These are phyloP conservation scores for Gossypium gossypioides DNA, from an alignment of 441 rosid species.

Conservation along the genomic window DNA sequence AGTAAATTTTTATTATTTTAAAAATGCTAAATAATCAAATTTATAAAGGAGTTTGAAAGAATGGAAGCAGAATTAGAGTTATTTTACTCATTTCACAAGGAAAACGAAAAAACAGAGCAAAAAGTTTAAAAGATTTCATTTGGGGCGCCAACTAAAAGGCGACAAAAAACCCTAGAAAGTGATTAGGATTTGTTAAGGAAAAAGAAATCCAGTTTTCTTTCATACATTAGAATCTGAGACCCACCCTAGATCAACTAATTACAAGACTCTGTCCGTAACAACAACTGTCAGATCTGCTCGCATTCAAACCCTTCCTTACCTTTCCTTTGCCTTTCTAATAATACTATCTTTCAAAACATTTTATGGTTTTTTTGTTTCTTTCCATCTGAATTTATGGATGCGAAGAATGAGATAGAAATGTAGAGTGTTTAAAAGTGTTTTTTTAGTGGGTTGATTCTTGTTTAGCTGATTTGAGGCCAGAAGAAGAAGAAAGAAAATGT, in stretches of 20 bases:
- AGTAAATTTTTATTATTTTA: too few relatives aligned
- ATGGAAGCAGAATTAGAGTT: too few relatives aligned
- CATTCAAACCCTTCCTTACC: neutral
- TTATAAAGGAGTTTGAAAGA: too few relatives aligned
- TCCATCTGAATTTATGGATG: neutral
- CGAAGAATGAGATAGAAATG: neutral
- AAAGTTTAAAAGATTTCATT: neutral
- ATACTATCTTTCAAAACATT: neutral
- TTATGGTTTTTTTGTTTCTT: neutral
- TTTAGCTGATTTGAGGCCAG: slow-evolving; percentile 1
- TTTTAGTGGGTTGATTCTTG: neutral
- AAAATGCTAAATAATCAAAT: too few relatives aligned
- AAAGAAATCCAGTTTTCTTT: slow-evolving; percentile 13
- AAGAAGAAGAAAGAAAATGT: slow-evolving; percentile 24
- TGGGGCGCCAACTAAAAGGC: slow-evolving; percentile 30
- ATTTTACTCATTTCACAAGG: neutral
- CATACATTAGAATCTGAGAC: neutral
- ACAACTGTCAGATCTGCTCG: slow-evolving; percentile 13
- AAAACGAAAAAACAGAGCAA: neutral
- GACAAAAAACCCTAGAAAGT: slow-evolving; percentile 20
- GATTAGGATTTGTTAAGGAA: neutral
- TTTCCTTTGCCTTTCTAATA: neutral
- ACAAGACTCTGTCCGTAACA: neutral
- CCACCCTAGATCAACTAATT: neutral
- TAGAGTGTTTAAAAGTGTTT: neutral